phyloP scores from a whole-genome alignment of 2,329 filamentous ascomycete species.

The Penicillium sp. region DNA sequence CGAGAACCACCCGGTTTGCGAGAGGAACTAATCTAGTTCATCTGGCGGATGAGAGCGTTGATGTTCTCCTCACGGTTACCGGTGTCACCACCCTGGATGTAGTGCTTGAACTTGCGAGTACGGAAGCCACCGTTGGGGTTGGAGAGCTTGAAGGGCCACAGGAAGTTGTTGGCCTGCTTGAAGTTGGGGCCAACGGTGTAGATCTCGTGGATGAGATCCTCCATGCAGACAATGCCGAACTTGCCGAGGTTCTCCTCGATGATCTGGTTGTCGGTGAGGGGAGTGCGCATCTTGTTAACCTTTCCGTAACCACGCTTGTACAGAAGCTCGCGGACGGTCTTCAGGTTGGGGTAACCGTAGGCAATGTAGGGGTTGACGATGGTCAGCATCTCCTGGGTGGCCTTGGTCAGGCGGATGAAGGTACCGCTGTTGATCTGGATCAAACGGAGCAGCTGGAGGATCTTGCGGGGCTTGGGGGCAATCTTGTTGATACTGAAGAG shows the following conservation, averaged over 20 bases:
- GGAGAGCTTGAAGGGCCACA: slow-evolving; percentile 99
- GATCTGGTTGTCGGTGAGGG: slow-evolving; percentile 96
- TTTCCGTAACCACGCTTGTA: slow-evolving; percentile 99
- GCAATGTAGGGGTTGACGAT: slow-evolving; percentile 98
- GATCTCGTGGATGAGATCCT: slow-evolving; percentile 99
- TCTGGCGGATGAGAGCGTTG: slow-evolving; percentile 93
- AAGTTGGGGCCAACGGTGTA: slow-evolving; percentile 98
- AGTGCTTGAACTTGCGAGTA: slow-evolving; percentile 97
- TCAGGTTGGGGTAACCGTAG: slow-evolving; percentile 99
- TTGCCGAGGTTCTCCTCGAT: slow-evolving; percentile 96
- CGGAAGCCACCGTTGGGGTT: slow-evolving; percentile 98
- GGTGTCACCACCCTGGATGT: slow-evolving; percentile 96
- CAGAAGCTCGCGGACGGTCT: slow-evolving; percentile 97
- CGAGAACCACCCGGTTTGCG: slow-evolving; percentile 2
- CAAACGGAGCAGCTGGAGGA: slow-evolving; percentile 97
- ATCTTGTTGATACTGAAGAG: slow-evolving; percentile 97
- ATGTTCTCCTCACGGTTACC: slow-evolving; percentile 99
- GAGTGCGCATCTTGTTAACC: slow-evolving; percentile 95
- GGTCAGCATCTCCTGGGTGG: slow-evolving; percentile 95
- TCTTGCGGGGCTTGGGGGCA: slow-evolving; percentile 99
- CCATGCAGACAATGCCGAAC: slow-evolving; percentile 98
- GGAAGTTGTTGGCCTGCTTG: slow-evolving; percentile 99
- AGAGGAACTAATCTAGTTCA: slow-evolving; percentile 71
- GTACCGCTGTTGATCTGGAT: slow-evolving; percentile 99
- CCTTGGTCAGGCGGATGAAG: slow-evolving; percentile 97